Evolutionary conservation across 2,329 filamentous ascomycete genomes (phyloP).

Genomic region (Talaromyces piceae): DNA sequence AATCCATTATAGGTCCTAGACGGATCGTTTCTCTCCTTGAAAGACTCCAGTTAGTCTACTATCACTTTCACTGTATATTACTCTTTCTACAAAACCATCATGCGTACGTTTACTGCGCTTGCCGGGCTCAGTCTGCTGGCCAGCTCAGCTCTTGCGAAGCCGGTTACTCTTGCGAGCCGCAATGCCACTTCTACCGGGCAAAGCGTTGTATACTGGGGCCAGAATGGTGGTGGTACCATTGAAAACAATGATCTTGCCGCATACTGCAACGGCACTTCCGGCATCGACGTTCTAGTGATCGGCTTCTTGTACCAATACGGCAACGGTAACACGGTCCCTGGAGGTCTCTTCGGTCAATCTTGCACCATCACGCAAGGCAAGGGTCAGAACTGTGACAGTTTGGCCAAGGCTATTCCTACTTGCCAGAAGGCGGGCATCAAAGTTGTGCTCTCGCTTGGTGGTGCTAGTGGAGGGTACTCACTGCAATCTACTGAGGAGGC

Average conservation of each 20-base stretch:
- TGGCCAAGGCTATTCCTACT: conserved; percentile 35
- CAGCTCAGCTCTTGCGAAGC: neutral
- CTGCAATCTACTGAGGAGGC: conserved; percentile 22
- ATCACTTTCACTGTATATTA: neutral
- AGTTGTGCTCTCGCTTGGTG: conserved; percentile 41
- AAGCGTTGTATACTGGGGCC: conserved; percentile 8
- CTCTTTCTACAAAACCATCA: neutral
- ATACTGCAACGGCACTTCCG: conserved; percentile 33
- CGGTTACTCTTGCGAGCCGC: neutral
- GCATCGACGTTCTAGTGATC: conserved; percentile 39
- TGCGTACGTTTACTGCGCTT: neutral
- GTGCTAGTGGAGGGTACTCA: conserved; percentile 31
- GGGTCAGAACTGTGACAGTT: conserved; percentile 26
- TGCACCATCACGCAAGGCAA: conserved; percentile 4
- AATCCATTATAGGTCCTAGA: neutral
- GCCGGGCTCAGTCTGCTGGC: neutral
- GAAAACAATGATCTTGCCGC: conserved; percentile 6
- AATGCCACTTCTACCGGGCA: neutral
- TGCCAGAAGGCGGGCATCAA: conserved; percentile 40
- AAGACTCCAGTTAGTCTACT: neutral
- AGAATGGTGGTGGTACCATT: neutral
- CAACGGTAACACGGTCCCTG: conserved; percentile 31
- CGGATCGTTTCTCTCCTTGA: conserved; percentile 1
- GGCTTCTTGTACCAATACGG: conserved; percentile 38
- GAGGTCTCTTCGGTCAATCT: conserved; percentile 24